Evolutionary conservation across 2,329 filamentous ascomycete species (phyloP), one percentile per base, ranked within the genome.

Genomic region (Xylariaceae sp.): DNA sequence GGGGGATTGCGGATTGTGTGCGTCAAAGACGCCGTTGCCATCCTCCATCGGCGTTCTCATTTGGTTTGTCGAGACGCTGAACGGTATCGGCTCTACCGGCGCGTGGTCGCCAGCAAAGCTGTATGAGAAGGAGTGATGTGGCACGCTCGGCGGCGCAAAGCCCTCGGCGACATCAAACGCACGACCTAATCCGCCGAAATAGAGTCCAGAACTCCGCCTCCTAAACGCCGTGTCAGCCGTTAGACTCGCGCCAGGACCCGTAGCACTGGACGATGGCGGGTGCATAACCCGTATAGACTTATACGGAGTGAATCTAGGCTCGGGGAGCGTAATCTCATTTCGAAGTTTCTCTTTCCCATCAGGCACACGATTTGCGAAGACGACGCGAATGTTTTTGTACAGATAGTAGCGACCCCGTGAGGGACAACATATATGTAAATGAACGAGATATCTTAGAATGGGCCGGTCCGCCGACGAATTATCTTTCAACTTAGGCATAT

Each of bases 301-400:
- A 77, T 96, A 98, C 1, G 87, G 81, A 53, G 87, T 91, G 71
- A 92, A 99, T 17, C 87, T 85, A 17, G 95, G 95, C 65, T 97
- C 92, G 0, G 94, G 94, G 58, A 90, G 82, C 33, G 95, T 92
- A 4, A 94, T 88, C 72, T 99, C 95, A 68, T 96, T 97, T 28
- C 88, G 84, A 34, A 99, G 81, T 69, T 89, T 94, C 74, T 98
- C 94, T 71, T 97, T 96, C 36, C 92, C 94, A 67, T 98, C 95
- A 0, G 95, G 94, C 0, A 97, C 94, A 23, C 95, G 87, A 71
- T 98, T 98, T 51, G 95, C 95, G 72, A 99, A 99, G 3, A 99
- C 94, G 31, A 98, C 91, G 12, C 95, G 87, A 56, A 98, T 90
- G 66, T 86, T 92, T 68, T 95, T 96, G 78, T 98, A 95, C 5